Conservation (phyloP, 768 basidiomycete species). For the Mycena belliarum region DNA sequence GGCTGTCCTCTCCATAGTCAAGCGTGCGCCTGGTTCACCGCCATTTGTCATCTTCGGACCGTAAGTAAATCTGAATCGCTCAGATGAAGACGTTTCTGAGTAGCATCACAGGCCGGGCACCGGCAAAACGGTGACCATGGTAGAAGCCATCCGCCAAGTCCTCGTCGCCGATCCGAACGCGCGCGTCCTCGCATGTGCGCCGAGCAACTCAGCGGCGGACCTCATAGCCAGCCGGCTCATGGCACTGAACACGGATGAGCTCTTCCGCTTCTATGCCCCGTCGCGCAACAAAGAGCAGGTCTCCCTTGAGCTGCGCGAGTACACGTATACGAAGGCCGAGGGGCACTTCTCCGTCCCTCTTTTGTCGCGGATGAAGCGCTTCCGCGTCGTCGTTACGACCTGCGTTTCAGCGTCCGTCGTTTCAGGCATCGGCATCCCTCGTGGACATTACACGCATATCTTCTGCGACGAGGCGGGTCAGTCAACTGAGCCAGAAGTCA, state of each 20-base stretch:
- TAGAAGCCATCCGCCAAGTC: slow-evolving; percentile 64
- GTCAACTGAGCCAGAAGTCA: slow-evolving; percentile 67
- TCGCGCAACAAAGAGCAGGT: slow-evolving; percentile 47
- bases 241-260: slow-evolving; percentile 31
- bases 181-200: slow-evolving; percentile 63
- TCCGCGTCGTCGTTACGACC: slow-evolving; percentile 61
- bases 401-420: slow-evolving; percentile 63
- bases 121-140: slow-evolving; percentile 66
- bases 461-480: slow-evolving; percentile 76
- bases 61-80: slow-evolving; percentile 41
- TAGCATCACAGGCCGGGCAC: slow-evolving; percentile 51
- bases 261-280: slow-evolving; percentile 61
- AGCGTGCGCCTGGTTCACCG: slow-evolving; percentile 42
- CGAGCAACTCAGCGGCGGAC: slow-evolving; percentile 69
- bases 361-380: slow-evolving; percentile 39
- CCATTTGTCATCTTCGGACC: slow-evolving; percentile 68
- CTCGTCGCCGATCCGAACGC: slow-evolving; percentile 40
- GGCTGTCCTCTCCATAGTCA: slow-evolving; percentile 49
- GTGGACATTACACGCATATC: slow-evolving; percentile 67
- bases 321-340: slow-evolving; percentile 35
- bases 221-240: slow-evolving; percentile 50
- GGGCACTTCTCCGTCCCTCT: slow-evolving; percentile 44
- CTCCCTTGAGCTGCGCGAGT: slow-evolving; percentile 42
- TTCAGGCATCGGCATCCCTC: slow-evolving; percentile 54
- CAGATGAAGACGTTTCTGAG: background rate